These are phyloP conservation scores for Aspergillus panamensis DNA, from an alignment of 495 filamentous ascomycete species.

Conservation along the genomic window DNA sequence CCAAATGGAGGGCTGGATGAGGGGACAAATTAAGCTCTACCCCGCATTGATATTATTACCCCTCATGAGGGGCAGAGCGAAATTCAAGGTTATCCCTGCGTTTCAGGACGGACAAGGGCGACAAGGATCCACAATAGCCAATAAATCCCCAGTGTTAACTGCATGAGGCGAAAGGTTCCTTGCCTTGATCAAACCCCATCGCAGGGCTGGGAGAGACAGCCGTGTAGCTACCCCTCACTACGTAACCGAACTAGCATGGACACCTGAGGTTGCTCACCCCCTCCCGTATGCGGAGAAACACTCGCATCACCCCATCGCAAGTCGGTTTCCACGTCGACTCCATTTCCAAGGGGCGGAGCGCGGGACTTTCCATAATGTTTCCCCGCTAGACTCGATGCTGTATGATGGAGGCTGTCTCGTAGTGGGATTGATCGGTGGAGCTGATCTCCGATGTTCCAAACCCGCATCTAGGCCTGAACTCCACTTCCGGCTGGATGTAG, in stretches of 20 bases:
- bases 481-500: neutral
- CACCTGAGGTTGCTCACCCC: neutral
- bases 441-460: neutral
- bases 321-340: neutral
- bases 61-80: conserved; percentile 16
- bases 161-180: too few species aligned
- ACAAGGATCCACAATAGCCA: too few species aligned
- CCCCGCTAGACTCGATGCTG: neutral
- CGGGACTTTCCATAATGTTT: too few species aligned
- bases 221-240: neutral
- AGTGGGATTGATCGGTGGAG: neutral
- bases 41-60: conserved; percentile 8
- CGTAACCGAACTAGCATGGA: neutral
- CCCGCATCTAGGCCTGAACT: neutral
- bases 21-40: neutral
- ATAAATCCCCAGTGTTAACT: too few species aligned
- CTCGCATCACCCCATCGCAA: neutral
- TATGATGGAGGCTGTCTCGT: neutral
- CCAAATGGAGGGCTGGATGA: conserved; percentile 2
- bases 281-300: neutral
- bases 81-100: neutral
- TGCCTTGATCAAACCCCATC: too few species aligned
- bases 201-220: neutral
- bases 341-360: neutral
- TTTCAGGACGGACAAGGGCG: too few species aligned